A percentile compares a stretch with the other conserved stretches of the same genome.
phyloP scores from a whole-genome alignment of 148 eudicot species.

The Vaccinium myrtillus region DNA sequence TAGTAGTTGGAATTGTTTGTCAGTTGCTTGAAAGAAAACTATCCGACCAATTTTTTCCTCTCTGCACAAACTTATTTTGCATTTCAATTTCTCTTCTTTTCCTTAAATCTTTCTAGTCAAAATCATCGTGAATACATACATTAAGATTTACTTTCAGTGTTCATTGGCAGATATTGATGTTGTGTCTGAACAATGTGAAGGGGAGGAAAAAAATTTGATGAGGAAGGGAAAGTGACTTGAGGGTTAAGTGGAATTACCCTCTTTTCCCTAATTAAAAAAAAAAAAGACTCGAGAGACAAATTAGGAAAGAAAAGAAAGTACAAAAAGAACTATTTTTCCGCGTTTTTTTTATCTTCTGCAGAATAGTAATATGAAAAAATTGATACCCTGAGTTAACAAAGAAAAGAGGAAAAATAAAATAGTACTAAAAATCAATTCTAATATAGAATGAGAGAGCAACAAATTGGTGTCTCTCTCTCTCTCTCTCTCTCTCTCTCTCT shows the following conservation, averaged over 20 bases:
- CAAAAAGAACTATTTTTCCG: neutral
- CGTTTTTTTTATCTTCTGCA: neutral
- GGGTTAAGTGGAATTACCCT: too few species aligned
- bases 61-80: neutral
- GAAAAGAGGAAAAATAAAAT: neutral
- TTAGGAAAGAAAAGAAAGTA: neutral
- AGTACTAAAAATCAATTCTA: too few species aligned
- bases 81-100: neutral
- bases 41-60: neutral
- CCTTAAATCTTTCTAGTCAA: neutral
- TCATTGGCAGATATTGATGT: neutral
- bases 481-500: too few species aligned
- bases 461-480: too few species aligned
- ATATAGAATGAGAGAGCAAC: too few species aligned
- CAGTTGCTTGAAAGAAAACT: neutral
- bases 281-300: too few species aligned
- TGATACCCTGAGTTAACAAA: neutral
- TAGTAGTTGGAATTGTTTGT: too few species aligned
- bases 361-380: neutral
- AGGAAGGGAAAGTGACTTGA: neutral
- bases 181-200: neutral
- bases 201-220: neutral
- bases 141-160: neutral
- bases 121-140: neutral
- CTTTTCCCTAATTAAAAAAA: too few species aligned